Evolutionary conservation across 345 rosid species (phyloP).

Genomic region (Gossypium turneri): DNA sequence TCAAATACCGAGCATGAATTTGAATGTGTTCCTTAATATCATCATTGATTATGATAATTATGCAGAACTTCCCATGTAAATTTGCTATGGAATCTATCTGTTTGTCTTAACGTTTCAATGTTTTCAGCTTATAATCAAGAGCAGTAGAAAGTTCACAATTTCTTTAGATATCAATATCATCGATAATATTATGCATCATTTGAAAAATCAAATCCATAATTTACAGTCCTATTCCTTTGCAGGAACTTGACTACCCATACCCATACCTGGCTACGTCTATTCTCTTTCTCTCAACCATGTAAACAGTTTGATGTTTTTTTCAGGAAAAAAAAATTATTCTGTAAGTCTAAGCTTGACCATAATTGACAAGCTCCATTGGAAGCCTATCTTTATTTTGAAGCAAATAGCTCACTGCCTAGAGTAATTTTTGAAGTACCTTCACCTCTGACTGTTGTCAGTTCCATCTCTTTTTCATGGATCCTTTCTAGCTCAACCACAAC

Average conservation of each 20-base stretch:
- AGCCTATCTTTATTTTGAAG: slow-evolving; percentile 17
- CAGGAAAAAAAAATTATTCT: background rate
- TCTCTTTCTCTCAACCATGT: background rate
- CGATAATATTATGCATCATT: slow-evolving; percentile 4
- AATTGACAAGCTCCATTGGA: slow-evolving; percentile 5
- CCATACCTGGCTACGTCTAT: background rate
- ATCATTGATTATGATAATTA: background rate
- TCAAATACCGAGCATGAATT: background rate
- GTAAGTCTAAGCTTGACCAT: slow-evolving; percentile 17
- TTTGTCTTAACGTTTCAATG: background rate
- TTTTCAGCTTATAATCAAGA: too few species aligned
- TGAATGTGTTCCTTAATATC: background rate
- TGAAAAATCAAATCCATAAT: slow-evolving; percentile 21
- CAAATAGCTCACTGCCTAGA: slow-evolving; percentile 64
- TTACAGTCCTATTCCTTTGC: slow-evolving; percentile 14
- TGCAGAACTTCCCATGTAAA: background rate
- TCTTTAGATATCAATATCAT: background rate
- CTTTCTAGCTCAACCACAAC: slow-evolving; percentile 49
- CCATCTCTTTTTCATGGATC: slow-evolving; percentile 47
- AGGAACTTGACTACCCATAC: slow-evolving; percentile 5
- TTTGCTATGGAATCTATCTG: background rate
- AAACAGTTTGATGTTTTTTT: background rate
- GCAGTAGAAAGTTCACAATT: background rate
- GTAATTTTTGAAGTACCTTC: slow-evolving; percentile 45
- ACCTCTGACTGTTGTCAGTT: slow-evolving; percentile 53